Percentiles rank a stretch among this genome's conserved stretches.
Evolutionary conservation across 495 filamentous ascomycete species (phyloP).

Genomic region (Penicillium waksmanii): DNA sequence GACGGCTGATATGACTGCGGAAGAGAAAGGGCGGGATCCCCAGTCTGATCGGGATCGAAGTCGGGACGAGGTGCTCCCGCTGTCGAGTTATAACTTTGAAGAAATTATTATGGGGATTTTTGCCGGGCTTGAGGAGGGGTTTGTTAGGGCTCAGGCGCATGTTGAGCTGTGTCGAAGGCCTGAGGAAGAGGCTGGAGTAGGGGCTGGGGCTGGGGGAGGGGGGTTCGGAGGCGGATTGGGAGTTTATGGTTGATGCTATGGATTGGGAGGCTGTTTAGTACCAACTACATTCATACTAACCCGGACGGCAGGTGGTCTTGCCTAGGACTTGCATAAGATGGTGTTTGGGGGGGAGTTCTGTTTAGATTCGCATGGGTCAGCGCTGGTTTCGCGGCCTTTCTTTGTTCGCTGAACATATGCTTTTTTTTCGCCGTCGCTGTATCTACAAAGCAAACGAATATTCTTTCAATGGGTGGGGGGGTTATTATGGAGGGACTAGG

Average conservation of each 20-base stretch:
- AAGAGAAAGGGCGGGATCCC: constrained; percentile 35
- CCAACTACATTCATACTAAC: too few species aligned
- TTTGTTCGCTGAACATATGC: too few species aligned
- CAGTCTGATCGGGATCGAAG: constrained; percentile 12
- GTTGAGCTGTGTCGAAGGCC: constrained; percentile 27
- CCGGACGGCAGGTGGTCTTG: too few species aligned
- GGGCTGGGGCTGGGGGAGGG: background rate
- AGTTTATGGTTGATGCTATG: constrained; percentile 68
- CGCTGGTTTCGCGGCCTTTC: background rate
- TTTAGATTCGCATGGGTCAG: constrained; percentile 10
- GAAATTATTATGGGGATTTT: constrained; percentile 52
- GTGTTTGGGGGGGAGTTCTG: background rate
- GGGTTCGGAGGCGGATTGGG: constrained; percentile 50
- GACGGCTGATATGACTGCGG: constrained; percentile 49
- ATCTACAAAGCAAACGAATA: too few species aligned
- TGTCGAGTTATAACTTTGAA: constrained; percentile 60
- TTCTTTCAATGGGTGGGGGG: too few species aligned
- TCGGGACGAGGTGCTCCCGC: constrained; percentile 22
- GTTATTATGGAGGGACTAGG: too few species aligned
- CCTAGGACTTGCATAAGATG: too few species aligned
- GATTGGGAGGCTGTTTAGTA: constrained; percentile 60
- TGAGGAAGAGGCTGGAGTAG: constrained; percentile 14
- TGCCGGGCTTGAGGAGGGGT: constrained; percentile 40
- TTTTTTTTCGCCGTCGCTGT: too few species aligned
- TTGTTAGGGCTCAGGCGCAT: constrained; percentile 30